A percentile compares a stretch with the other conserved stretches of the same genome.
These are phyloP conservation scores for Apophysomyces ossiformis DNA, from an alignment of 371 early-diverging fungal species.

Conservation along the genomic window DNA sequence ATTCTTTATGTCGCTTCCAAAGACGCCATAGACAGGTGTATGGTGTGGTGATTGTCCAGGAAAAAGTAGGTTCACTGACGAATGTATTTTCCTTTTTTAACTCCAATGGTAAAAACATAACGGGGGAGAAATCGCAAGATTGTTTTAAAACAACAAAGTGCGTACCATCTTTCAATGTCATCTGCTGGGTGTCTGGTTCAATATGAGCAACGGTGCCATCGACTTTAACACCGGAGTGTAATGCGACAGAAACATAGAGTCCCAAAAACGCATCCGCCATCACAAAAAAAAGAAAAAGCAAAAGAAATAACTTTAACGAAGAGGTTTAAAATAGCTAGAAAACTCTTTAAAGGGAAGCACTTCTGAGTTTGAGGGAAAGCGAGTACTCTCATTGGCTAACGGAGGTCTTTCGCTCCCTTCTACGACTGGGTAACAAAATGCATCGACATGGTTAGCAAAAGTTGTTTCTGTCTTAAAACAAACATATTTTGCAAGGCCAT, in stretches of 20 bases:
- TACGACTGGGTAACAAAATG: too few species aligned
- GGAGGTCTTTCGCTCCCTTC: too few species aligned
- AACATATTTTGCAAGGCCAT: too few species aligned
- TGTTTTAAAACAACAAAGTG: conserved; percentile 4
- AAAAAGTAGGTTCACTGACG: conserved; percentile 34
- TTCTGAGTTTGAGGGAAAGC: too few species aligned
- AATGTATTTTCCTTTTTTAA: conserved; percentile 6
- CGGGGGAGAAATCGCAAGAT: background rate
- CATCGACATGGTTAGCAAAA: too few species aligned
- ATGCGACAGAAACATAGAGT: conserved; percentile 47
- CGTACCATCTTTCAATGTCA: conserved; percentile 62
- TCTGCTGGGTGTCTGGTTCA: conserved; percentile 52
- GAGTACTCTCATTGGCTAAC: too few species aligned
- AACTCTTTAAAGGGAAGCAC: too few species aligned
- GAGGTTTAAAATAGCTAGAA: too few species aligned
- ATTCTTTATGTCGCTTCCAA: conserved; percentile 55
- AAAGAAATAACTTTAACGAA: background rate
- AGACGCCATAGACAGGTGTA: conserved; percentile 46
- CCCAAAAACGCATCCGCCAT: conserved; percentile 69
- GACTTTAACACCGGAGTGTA: conserved; percentile 52
- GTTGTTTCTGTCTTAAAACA: too few species aligned
- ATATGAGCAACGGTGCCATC: conserved; percentile 59
- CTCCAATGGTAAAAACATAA: conserved; percentile 7
- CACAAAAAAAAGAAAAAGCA: background rate
- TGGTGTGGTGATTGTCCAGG: conserved; percentile 41